phyloP scores from a whole-genome alignment of 371 early-diverging fungal species.

The Funneliformis caledonium region DNA sequence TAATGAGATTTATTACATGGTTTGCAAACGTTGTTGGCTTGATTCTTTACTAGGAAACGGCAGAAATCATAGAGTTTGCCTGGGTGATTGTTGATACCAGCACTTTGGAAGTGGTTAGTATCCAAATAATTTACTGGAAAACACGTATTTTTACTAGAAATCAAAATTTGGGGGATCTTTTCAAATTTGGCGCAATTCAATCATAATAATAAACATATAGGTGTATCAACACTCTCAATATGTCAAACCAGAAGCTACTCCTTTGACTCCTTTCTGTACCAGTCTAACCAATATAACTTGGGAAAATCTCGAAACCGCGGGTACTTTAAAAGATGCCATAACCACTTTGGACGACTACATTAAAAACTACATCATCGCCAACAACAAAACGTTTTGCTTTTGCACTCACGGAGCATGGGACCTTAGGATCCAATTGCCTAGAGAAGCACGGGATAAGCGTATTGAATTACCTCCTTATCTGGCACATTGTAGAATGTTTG shows the following conservation, averaged over 20 bases:
- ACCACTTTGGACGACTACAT: conserved; percentile 63
- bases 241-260: conserved; percentile 70
- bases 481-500: conserved; percentile 68
- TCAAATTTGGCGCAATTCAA: conserved; percentile 42
- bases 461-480: conserved; percentile 67
- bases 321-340: conserved; percentile 65
- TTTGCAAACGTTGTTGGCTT: conserved; percentile 20
- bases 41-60: conserved; percentile 49
- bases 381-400: conserved; percentile 69
- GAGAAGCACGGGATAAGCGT: conserved; percentile 72
- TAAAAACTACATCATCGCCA: conserved; percentile 57
- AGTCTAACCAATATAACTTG: conserved; percentile 68
- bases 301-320: conserved; percentile 59
- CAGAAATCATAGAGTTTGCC: conserved; percentile 63
- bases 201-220: conserved; percentile 46
- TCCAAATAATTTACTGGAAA: not conserved
- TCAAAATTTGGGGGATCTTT: not conserved
- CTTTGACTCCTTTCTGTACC: conserved; percentile 69
- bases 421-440: conserved; percentile 71
- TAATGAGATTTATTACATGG: conserved; percentile 27
- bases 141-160: not conserved
- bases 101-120: conserved; percentile 41
- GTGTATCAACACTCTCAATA: conserved; percentile 65
- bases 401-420: conserved; percentile 81
- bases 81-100: conserved; percentile 50